Percentiles rank a stretch among this genome's conserved stretches.
Conservation (phyloP, 2,329 filamentous ascomycete genomes). For the Claviceps monticola region DNA sequence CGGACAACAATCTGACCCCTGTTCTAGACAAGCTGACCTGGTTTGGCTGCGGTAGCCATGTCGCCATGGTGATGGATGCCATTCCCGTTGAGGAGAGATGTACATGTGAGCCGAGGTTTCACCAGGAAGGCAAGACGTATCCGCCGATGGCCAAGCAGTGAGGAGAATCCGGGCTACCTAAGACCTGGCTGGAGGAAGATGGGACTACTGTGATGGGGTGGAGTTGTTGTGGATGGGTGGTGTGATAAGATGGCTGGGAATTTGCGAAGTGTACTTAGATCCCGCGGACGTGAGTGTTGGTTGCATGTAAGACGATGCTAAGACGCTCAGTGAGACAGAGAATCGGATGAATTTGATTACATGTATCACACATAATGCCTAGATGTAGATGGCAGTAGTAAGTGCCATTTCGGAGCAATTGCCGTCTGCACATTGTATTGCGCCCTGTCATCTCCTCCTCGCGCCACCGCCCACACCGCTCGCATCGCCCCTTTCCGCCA, state of each 20-base stretch:
- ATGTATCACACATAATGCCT: too few species aligned
- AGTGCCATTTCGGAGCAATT: too few species aligned
- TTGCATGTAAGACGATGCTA: too few species aligned
- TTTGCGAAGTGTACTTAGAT: too few species aligned
- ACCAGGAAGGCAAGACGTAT: conserved; percentile 46
- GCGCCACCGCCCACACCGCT: conserved; percentile 18
- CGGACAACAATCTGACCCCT: neutral
- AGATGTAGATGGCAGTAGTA: too few species aligned
- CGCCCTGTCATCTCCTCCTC: conserved; percentile 7
- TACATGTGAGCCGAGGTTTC: conserved; percentile 49
- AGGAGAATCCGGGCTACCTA: conserved; percentile 9
- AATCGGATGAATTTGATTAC: conserved; percentile 8
- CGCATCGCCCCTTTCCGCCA: conserved; percentile 57
- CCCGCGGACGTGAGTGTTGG: too few species aligned
- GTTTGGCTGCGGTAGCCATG: conserved; percentile 51
- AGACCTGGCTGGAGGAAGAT: conserved; percentile 10
- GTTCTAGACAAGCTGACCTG: conserved; percentile 43
- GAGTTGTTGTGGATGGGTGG: too few species aligned
- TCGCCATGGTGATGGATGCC: conserved; percentile 46
- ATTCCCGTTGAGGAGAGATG: conserved; percentile 48
- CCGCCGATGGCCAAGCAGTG: conserved; percentile 43
- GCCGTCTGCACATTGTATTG: too few species aligned
- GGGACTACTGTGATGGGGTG: conserved; percentile 7
- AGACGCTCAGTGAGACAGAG: conserved; percentile 13
- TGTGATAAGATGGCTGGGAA: too few species aligned